These are phyloP conservation scores for Tolypocladium nubicola DNA, from an alignment of 2,329 filamentous ascomycete species.

Conservation along the genomic window DNA sequence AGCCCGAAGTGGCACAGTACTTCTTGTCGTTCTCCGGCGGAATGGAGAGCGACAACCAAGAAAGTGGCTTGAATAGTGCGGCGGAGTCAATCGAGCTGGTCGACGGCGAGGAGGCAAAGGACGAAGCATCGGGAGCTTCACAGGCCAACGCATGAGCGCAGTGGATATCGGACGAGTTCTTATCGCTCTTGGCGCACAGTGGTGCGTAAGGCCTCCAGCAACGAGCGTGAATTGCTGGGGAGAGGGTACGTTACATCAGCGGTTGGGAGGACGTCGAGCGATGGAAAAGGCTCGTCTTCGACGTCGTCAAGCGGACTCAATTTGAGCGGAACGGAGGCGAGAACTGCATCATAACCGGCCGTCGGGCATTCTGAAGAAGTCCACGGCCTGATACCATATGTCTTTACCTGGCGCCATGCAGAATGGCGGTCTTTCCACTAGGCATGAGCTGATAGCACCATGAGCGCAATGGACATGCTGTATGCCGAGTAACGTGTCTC, in stretches of 20 bases:
- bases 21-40: conserved; percentile 39
- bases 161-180: neutral
- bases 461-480: neutral
- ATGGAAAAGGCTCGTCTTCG: neutral
- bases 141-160: neutral
- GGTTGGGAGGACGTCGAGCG: neutral
- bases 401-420: neutral
- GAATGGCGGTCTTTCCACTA: neutral
- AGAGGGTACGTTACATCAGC: neutral
- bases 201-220: neutral
- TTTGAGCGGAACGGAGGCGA: neutral
- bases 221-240: neutral
- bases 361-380: neutral
- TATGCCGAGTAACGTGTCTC: neutral
- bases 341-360: neutral
- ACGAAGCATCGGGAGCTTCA: conserved; percentile 6
- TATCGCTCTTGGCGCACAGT: neutral
- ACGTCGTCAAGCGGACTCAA: neutral
- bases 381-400: neutral
- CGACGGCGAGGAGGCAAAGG: conserved; percentile 18
- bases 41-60: conserved; percentile 36
- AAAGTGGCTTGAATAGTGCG: conserved; percentile 29
- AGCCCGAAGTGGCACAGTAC: conserved; percentile 53
- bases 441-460: neutral
- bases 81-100: conserved; percentile 28